Evolutionary conservation across 2,329 filamentous ascomycete species (phyloP).

Genomic region (Alternaria incomplexa): DNA sequence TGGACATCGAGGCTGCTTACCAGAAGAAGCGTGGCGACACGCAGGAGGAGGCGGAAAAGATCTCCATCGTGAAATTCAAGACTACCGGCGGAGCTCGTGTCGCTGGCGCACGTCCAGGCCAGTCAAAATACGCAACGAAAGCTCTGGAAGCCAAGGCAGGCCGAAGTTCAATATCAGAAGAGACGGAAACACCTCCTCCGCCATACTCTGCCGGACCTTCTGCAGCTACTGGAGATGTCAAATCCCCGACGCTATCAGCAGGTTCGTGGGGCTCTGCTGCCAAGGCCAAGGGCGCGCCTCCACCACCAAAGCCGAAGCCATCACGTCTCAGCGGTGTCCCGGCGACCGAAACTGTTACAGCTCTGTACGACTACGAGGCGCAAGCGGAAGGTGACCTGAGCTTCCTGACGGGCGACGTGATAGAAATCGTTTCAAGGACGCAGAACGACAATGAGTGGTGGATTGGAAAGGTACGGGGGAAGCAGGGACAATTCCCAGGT

Average conservation of each 20-base stretch:
- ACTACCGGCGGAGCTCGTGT: conserved; percentile 70
- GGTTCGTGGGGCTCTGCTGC: conserved; percentile 53
- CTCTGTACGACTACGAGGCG: conserved; percentile 94
- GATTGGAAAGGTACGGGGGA: conserved; percentile 79
- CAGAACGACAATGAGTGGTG: conserved; percentile 97
- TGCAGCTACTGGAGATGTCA: conserved; percentile 21
- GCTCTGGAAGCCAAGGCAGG: conserved; percentile 47
- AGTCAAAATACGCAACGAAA: conserved; percentile 49
- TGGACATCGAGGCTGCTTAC: conserved; percentile 92
- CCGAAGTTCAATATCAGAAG: conserved; percentile 39
- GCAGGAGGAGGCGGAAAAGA: conserved; percentile 80
- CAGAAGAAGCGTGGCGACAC: conserved; percentile 86
- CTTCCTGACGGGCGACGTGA: conserved; percentile 85
- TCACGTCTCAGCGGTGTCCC: conserved; percentile 70
- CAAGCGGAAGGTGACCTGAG: conserved; percentile 94
- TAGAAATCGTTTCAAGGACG: conserved; percentile 86
- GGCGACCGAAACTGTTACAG: conserved; percentile 78
- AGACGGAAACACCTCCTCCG: conserved; percentile 47
- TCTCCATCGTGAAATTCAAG: conserved; percentile 90
- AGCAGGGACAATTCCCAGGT: conserved; percentile 95
- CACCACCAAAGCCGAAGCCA: conserved; percentile 67
- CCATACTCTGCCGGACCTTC: conserved; percentile 48
- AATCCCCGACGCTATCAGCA: conserved; percentile 40
- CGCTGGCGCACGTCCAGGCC: conserved; percentile 30
- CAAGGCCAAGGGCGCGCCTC: conserved; percentile 57